Percentiles rank a stretch among this genome's conserved stretches.
Evolutionary conservation across 345 rosid species (phyloP).

Genomic region (Heritiera fomes): DNA sequence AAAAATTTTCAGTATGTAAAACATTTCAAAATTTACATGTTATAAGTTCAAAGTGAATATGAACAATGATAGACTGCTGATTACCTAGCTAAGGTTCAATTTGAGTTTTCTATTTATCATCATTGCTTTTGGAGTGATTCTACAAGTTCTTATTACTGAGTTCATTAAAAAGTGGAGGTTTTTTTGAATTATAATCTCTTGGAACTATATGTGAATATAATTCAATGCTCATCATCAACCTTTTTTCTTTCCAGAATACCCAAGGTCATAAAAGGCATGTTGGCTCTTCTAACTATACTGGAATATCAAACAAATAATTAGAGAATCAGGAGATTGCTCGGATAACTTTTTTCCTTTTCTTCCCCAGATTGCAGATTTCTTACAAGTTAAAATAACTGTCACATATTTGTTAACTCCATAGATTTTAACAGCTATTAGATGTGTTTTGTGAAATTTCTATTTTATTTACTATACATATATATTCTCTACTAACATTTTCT

Average conservation of each 20-base stretch:
- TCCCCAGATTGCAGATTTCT: no score
- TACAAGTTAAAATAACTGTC: background rate
- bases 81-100: background rate
- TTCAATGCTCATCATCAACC: background rate
- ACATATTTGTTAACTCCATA: background rate
- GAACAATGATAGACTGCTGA: background rate
- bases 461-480: background rate
- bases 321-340: background rate
- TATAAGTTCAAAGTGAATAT: background rate
- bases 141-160: background rate
- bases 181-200: background rate
- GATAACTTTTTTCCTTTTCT: background rate
- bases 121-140: background rate
- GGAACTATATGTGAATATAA: background rate
- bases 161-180: background rate
- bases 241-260: background rate
- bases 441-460: background rate
- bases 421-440: background rate
- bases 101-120: background rate
- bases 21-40: background rate
- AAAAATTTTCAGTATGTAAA: background rate
- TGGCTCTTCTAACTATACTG: background rate
- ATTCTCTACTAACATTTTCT: background rate
- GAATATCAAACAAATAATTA: background rate
- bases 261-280: background rate